Percentiles rank a stretch among this genome's conserved stretches.
phyloP scores from a whole-genome alignment of 1,284 basidiomycete species.

The Crocinoboletus sp. region DNA sequence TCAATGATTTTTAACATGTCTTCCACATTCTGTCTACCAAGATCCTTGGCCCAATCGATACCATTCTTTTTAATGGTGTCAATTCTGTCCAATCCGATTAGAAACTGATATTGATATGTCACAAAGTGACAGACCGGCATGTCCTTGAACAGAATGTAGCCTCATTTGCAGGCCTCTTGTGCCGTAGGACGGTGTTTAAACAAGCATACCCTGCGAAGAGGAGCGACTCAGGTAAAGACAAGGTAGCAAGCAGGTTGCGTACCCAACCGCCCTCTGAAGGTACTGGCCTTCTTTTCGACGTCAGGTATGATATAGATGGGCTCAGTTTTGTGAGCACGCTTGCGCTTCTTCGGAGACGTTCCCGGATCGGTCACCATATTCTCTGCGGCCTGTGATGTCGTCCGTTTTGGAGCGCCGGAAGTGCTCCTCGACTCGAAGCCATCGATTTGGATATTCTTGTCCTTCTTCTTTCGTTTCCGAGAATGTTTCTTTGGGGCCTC shows the following conservation, averaged over 20 bases:
- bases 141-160: slow-evolving; percentile 75
- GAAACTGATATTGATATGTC: background rate
- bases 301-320: slow-evolving; percentile 71
- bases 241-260: slow-evolving; percentile 7
- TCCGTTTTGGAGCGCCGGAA: slow-evolving; percentile 4
- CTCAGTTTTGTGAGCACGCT: slow-evolving; percentile 46
- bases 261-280: slow-evolving; percentile 71
- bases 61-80: slow-evolving; percentile 81
- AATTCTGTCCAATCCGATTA: slow-evolving; percentile 41
- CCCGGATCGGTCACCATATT: slow-evolving; percentile 13
- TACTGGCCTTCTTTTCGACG: slow-evolving; percentile 56
- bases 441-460: background rate
- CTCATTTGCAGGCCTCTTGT: slow-evolving; percentile 54
- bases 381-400: background rate
- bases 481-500: background rate
- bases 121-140: slow-evolving; percentile 40
- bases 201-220: slow-evolving; percentile 62
- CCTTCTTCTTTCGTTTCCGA: background rate
- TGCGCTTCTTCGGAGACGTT: slow-evolving; percentile 33
- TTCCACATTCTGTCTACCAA: slow-evolving; percentile 70
- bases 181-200: slow-evolving; percentile 78
- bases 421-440: background rate
- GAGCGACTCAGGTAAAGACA: background rate
- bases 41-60: slow-evolving; percentile 72
- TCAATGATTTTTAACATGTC: slow-evolving; percentile 73